These are phyloP conservation scores for Fusarium albidum DNA, from an alignment of 2,329 filamentous ascomycete species.

Conservation along the genomic window DNA sequence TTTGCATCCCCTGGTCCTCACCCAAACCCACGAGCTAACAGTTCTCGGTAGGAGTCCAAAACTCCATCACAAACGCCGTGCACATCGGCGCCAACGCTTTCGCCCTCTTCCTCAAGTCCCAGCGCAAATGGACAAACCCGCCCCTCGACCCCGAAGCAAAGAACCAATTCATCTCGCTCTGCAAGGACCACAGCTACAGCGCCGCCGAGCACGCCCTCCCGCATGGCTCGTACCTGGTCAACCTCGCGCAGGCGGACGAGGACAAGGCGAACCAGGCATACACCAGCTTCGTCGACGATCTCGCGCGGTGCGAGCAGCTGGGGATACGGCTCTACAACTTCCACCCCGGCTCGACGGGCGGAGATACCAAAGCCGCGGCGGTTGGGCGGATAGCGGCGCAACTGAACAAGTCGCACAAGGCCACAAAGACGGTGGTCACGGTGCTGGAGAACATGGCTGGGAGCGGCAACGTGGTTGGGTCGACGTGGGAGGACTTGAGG, in stretches of 20 bases:
- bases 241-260: conserved; percentile 85
- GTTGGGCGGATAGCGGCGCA: conserved; percentile 81
- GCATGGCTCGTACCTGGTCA: conserved; percentile 96
- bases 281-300: conserved; percentile 84
- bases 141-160: conserved; percentile 74
- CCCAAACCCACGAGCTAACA: conserved; percentile 9
- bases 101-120: conserved; percentile 94
- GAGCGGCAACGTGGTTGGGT: conserved; percentile 85
- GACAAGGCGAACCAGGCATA: conserved; percentile 88
- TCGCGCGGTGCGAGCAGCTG: conserved; percentile 83
- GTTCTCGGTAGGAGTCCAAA: conserved; percentile 76
- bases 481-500: conserved; percentile 83
- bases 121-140: conserved; percentile 92
- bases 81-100: conserved; percentile 93
- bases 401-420: conserved; percentile 82
- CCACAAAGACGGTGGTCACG: conserved; percentile 79
- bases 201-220: conserved; percentile 79
- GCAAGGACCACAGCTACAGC: conserved; percentile 75
- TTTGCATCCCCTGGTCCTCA: conserved; percentile 45
- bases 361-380: conserved; percentile 71
- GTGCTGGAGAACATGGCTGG: conserved; percentile 97
- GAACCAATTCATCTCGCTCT: conserved; percentile 73
- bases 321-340: conserved; percentile 97
- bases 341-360: conserved; percentile 86
- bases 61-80: conserved; percentile 79